Base-by-base conservation (phyloP, 495 filamentous ascomycete genomes). In the Penicillium egyptiacum region DNA sequence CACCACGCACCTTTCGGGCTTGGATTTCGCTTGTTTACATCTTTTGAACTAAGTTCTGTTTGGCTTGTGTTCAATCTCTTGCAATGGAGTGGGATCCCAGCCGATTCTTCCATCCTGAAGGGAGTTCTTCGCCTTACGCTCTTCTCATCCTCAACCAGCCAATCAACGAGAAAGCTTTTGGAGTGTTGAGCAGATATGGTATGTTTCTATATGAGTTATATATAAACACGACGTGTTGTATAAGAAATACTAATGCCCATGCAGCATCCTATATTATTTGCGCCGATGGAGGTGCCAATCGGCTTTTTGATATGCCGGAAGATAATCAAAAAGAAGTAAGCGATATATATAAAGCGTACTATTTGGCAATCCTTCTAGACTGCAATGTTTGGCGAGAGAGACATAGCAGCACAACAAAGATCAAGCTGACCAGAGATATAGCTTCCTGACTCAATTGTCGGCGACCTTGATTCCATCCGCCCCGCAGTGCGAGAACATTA, bases 261-360 rank as follows among this genome's bases (percentile, higher is more conserved):
- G 57, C 47, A 89, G 85, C 86, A 46, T 69, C 68, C 19, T 75
- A 79, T 37, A 81, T 77, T 7, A 72, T 96, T 48, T 94, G 89
- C 60, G 94, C 91, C 25, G 94, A 98, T 76, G 94, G 94, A 35
- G 94, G 90, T 23, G 91, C 92, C 43, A 97, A 98, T 71, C 78
- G 80, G 12, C 78, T 96, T 31, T 84, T 87, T 58, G 84, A 92
- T 30, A 65, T 72, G 63, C 65, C 72, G 60, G 69, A 72, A 61
- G 49, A 33, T 8, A 61, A 58, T 14, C 67, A 58, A 37, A 66
- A 53, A 20, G 72, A 69, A 67, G 81, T 84, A 73, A 64, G 72
- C 35, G 16, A 42, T 37, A 30, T 44, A 35, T 33, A 23, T 35
- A 17, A n/a, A 42, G 5, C 35, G 9, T 17, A n/a, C 14, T 55